Percentiles rank a stretch among this genome's conserved stretches.
Conservation (phyloP, 108 stramenopile genomes). For the Nitzschia inconspicua region DNA sequence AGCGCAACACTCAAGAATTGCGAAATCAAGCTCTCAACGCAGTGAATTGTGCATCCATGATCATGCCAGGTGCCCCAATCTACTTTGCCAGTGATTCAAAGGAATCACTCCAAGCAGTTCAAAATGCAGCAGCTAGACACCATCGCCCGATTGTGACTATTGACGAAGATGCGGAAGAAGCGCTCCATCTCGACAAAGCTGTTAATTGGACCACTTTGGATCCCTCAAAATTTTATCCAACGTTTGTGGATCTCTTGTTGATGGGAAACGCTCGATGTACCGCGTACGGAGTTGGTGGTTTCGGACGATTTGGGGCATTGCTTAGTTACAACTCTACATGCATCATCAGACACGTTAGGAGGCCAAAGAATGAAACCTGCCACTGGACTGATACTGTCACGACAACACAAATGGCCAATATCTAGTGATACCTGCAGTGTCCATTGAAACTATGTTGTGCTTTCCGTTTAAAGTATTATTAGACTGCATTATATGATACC, state of each 20-base stretch:
- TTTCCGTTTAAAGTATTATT: too few relatives aligned
- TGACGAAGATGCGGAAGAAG: constrained; percentile 4
- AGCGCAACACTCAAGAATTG: background rate
- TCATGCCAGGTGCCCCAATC: constrained; percentile 8
- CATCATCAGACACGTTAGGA: too few relatives aligned
- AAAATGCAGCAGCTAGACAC: constrained; percentile 1
- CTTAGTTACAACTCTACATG: constrained; percentile 33
- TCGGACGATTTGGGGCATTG: constrained; percentile 27
- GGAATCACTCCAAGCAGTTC: constrained; percentile 4
- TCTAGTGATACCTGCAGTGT: too few relatives aligned
- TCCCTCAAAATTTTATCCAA: constrained; percentile 26
- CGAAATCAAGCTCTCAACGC: constrained; percentile 25
- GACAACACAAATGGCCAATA: too few relatives aligned
- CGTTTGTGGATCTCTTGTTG: constrained; percentile 44
- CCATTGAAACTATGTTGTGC: too few relatives aligned
- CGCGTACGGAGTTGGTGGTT: constrained; percentile 28
- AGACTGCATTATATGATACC: too few relatives aligned
- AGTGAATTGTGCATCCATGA: constrained; percentile 35
- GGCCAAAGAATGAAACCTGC: too few relatives aligned
- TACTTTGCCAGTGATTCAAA: constrained; percentile 44
- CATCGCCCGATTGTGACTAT: constrained; percentile 10
- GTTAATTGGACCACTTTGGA: constrained; percentile 1
- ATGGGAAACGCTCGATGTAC: constrained; percentile 26
- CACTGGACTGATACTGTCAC: too few relatives aligned
- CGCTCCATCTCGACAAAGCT: constrained; percentile 40